Percentiles rank a stretch among this genome's conserved stretches.
Evolutionary conservation across 2,329 filamentous ascomycete genomes (phyloP).

Genomic region (Penicillium sp.): DNA sequence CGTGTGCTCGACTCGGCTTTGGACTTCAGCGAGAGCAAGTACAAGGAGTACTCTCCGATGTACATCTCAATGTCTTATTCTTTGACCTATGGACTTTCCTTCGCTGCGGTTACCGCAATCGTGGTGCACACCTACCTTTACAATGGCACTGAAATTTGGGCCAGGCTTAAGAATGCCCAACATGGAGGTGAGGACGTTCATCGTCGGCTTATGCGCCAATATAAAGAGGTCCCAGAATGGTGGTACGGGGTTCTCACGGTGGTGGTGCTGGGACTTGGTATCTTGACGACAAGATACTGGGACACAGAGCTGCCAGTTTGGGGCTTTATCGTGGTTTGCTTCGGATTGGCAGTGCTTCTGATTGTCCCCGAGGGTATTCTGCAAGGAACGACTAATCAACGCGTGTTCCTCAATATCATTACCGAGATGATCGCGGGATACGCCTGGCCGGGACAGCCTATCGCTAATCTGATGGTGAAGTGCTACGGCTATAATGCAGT

Average conservation of each 20-base stretch:
- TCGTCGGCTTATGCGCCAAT: constrained; percentile 63
- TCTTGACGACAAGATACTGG: constrained; percentile 30
- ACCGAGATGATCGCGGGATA: constrained; percentile 34
- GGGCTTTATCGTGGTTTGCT: constrained; percentile 37
- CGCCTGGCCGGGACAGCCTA: constrained; percentile 30
- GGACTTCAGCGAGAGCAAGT: constrained; percentile 33
- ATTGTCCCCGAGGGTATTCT: constrained; percentile 42
- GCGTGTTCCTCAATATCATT: constrained; percentile 32
- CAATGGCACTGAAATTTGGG: constrained; percentile 34
- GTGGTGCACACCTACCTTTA: constrained; percentile 34
- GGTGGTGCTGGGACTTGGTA: constrained; percentile 32
- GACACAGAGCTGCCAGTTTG: constrained; percentile 40
- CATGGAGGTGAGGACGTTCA: constrained; percentile 56
- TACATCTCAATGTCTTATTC: constrained; percentile 37
- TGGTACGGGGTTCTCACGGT: constrained; percentile 51
- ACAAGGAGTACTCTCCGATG: constrained; percentile 39
- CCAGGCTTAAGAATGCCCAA: constrained; percentile 30
- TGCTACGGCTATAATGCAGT: constrained; percentile 33
- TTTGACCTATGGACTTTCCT: constrained; percentile 37
- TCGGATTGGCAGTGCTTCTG: constrained; percentile 37
- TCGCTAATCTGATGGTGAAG: constrained; percentile 38
- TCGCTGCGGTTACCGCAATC: constrained; percentile 34
- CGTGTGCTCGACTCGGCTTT: constrained; percentile 28
- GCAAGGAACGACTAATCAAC: constrained; percentile 29
- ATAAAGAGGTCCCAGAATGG: constrained; percentile 61